Percentiles rank a stretch among this genome's conserved stretches.
phyloP scores from a whole-genome alignment of 2,329 filamentous ascomycete genomes.

The Aspergillus ustus region DNA sequence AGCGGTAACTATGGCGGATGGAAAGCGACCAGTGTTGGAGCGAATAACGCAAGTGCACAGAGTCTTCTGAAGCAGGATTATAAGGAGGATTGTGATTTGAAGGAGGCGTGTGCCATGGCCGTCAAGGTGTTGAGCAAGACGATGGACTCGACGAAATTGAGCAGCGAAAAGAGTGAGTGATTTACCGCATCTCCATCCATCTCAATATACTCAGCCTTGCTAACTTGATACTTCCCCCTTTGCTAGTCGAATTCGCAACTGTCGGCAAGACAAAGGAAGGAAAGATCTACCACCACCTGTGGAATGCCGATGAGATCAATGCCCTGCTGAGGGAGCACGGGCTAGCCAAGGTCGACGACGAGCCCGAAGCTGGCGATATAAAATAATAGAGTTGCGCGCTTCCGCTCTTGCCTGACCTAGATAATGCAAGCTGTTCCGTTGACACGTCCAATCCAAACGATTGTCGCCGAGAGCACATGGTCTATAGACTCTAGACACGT shows the following conservation, averaged over 20 bases:
- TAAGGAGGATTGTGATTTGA: slow-evolving; percentile 94
- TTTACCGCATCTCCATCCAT: no score
- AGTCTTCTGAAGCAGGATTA: slow-evolving; percentile 99
- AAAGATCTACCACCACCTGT: slow-evolving; percentile 97
- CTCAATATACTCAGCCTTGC: slow-evolving; percentile 2
- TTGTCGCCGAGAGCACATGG: slow-evolving; percentile 9
- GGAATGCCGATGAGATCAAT: slow-evolving; percentile 96
- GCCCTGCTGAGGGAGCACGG: slow-evolving; percentile 93
- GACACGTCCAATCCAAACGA: slow-evolving; percentile 7
- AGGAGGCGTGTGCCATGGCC: slow-evolving; percentile 95
- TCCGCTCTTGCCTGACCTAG: slow-evolving; percentile 32
- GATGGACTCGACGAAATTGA: slow-evolving; percentile 98
- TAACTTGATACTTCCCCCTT: slow-evolving; percentile 21
- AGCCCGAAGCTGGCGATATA: slow-evolving; percentile 61
- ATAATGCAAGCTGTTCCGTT: slow-evolving; percentile 31
- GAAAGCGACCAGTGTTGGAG: slow-evolving; percentile 97
- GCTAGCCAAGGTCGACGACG: slow-evolving; percentile 79
- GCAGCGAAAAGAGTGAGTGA: slow-evolving; percentile 94
- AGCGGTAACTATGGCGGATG: slow-evolving; percentile 98
- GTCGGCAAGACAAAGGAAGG: slow-evolving; percentile 94
- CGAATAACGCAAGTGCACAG: slow-evolving; percentile 97
- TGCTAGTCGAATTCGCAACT: slow-evolving; percentile 91
- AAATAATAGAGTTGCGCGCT: slow-evolving; percentile 35
- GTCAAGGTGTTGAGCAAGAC: slow-evolving; percentile 99
- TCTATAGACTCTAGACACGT: slow-evolving; percentile 15